Evolutionary conservation across 768 basidiomycete species (phyloP).

Genomic region (Amanita subjunquillea): DNA sequence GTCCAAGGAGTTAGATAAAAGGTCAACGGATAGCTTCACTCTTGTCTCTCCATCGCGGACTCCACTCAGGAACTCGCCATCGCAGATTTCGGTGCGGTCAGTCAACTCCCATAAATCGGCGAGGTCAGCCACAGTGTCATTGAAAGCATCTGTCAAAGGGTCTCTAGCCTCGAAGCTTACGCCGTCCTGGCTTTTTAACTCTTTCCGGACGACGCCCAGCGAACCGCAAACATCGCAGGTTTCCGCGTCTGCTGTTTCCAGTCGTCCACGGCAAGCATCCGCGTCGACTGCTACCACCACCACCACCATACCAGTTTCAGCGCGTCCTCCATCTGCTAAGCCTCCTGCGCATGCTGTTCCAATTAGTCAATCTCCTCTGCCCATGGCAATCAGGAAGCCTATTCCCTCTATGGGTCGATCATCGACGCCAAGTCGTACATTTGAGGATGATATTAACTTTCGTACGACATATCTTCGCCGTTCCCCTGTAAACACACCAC

Average conservation of each 20-base stretch:
- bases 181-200: constrained; percentile 72
- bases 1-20: constrained; percentile 22
- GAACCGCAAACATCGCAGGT: constrained; percentile 54
- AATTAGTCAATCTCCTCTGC: constrained; percentile 21
- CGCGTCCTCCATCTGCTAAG: constrained; percentile 14
- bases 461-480: constrained; percentile 38
- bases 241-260: constrained; percentile 36
- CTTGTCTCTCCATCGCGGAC: constrained; percentile 15
- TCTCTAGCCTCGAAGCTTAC: constrained; percentile 50
- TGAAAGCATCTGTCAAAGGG: constrained; percentile 21
- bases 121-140: constrained; percentile 23
- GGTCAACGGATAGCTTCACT: constrained; percentile 14
- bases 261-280: constrained; percentile 8
- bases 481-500: constrained; percentile 62
- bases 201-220: constrained; percentile 54
- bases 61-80: constrained; percentile 49
- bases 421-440: constrained; percentile 37
- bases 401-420: constrained; percentile 19
- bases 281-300: constrained; percentile 8
- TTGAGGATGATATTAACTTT: constrained; percentile 47
- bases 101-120: constrained; percentile 37
- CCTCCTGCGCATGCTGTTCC: constrained; percentile 21
- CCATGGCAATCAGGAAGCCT: constrained; percentile 32
- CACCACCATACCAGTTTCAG: constrained; percentile 9
- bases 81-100: constrained; percentile 57